These are phyloP conservation scores for Steccherinum ochraceum DNA, from an alignment of 768 basidiomycete genomes.

Conservation along the genomic window DNA sequence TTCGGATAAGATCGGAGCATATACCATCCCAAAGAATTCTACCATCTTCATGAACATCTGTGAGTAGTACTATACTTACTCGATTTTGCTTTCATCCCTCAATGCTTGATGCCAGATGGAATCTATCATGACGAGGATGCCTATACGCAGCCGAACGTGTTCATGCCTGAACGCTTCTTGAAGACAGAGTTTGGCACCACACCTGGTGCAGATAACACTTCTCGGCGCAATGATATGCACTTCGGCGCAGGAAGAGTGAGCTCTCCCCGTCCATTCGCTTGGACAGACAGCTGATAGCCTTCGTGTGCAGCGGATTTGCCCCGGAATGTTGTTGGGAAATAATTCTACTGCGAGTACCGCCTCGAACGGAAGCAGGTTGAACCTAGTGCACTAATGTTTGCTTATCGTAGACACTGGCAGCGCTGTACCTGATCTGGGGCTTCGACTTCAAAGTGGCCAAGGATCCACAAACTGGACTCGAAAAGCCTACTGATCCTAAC, in stretches of 20 bases:
- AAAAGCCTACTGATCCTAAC: not conserved
- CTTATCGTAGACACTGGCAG: not conserved
- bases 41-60: conserved; percentile 9
- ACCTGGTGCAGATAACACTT: not conserved
- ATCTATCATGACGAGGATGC: conserved; percentile 37
- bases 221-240: not conserved
- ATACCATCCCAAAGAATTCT: conserved; percentile 1
- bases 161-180: conserved; percentile 40
- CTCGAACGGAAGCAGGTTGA: not conserved
- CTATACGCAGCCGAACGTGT: conserved; percentile 40
- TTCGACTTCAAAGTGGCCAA: not conserved
- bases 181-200: not conserved
- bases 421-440: not conserved
- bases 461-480: not conserved
- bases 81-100: not conserved
- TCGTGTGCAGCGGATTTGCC: not conserved
- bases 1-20: not conserved
- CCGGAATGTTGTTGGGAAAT: not conserved
- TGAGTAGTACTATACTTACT: not conserved
- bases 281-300: not conserved
- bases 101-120: conserved; percentile 8
- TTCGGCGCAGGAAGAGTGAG: not conserved
- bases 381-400: not conserved
- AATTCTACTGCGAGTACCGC: not conserved
- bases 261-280: not conserved